A percentile compares a stretch with the other conserved stretches of the same genome.
These are phyloP conservation scores for Rosa rugosa DNA, from an alignment of 306 rosid genomes.

Conservation along the genomic window DNA sequence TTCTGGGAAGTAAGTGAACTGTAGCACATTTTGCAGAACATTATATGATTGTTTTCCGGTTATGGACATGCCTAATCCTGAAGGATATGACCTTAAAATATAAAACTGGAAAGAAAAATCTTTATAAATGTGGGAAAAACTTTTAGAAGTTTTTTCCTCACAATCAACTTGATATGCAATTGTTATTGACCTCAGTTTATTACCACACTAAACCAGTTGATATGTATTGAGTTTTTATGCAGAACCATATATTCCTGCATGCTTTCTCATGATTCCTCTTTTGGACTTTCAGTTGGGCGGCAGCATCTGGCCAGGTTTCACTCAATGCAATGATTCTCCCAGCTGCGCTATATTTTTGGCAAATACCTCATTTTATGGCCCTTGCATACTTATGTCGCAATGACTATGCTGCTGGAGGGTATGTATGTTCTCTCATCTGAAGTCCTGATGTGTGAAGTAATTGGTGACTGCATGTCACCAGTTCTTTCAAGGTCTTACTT, in stretches of 20 bases:
- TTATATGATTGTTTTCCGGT: neutral
- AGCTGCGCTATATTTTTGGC: slow-evolving; percentile 98
- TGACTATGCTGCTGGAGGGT: slow-evolving; percentile 98
- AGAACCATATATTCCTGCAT: neutral
- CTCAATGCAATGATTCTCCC: slow-evolving; percentile 83
- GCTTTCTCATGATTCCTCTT: slow-evolving; percentile 12
- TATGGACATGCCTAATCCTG: neutral
- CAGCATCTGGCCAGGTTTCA: slow-evolving; percentile 81
- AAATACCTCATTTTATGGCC: slow-evolving; percentile 98
- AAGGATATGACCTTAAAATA: neutral
- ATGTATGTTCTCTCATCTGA: slow-evolving; percentile 34
- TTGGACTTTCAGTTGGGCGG: slow-evolving; percentile 75
- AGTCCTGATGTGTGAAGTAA: neutral
- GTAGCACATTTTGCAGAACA: neutral
- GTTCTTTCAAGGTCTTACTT: neutral
- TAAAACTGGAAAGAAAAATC: neutral
- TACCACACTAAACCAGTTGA: neutral
- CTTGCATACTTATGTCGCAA: slow-evolving; percentile 87
- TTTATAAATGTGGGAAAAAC: neutral
- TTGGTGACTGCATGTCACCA: neutral
- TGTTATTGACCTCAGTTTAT: neutral
- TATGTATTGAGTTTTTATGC: neutral
- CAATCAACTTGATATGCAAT: neutral
- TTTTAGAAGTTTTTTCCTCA: neutral
- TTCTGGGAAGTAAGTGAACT: neutral